Conservation (phyloP, 2,329 filamentous ascomycete species). For the Aspergillus aculeatus region DNA sequence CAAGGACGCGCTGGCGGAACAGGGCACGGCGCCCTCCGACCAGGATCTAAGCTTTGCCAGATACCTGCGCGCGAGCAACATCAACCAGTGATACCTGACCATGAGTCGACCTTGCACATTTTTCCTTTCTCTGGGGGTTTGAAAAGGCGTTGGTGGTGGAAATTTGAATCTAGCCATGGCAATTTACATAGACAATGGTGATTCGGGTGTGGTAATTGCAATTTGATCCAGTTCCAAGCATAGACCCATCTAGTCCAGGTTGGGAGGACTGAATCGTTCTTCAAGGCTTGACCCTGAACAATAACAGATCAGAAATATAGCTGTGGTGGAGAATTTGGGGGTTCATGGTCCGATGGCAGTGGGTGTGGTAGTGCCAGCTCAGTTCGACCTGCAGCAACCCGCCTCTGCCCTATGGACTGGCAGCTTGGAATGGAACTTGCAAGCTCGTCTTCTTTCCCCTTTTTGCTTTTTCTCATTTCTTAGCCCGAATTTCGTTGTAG, state of each 20-base stretch:
- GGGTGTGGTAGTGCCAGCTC: neutral
- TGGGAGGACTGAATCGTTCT: neutral
- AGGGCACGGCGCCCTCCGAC: conserved; percentile 37
- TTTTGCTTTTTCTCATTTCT: neutral
- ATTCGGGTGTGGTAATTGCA: too few relatives aligned
- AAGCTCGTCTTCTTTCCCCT: neutral
- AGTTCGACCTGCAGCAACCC: neutral
- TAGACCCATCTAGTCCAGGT: too few relatives aligned
- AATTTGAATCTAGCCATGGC: neutral
- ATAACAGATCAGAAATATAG: neutral
- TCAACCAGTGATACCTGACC: conserved; percentile 25
- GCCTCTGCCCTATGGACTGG: neutral
- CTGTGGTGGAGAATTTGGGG: neutral
- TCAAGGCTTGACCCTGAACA: neutral
- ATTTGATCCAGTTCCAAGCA: too few relatives aligned
- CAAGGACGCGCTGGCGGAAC: conserved; percentile 67
- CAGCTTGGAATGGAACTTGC: neutral
- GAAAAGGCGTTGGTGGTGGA: neutral
- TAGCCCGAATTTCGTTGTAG: neutral
- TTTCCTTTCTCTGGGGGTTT: conserved; percentile 8
- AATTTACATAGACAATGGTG: conserved; percentile 2
- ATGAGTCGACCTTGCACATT: neutral
- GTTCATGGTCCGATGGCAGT: neutral
- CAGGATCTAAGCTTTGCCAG: conserved; percentile 54
- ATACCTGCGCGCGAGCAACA: conserved; percentile 45